Conservation (phyloP, 495 filamentous ascomycete genomes). For the Amorphotheca resinae region DNA sequence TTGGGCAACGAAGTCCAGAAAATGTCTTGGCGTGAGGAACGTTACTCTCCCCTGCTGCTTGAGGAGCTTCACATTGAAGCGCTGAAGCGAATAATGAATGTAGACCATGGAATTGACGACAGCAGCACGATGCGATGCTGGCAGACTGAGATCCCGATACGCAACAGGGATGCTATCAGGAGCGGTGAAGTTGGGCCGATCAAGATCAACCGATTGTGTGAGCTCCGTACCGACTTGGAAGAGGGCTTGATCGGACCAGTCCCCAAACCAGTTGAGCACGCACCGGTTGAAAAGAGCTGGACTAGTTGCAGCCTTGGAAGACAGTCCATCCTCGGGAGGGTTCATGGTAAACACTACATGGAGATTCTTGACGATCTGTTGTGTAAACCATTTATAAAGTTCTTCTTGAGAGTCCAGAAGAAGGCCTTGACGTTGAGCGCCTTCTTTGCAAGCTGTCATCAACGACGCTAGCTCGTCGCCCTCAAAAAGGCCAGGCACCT, state of each 20-base stretch:
- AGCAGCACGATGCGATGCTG: constrained; percentile 77
- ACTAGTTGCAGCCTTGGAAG: constrained; percentile 91
- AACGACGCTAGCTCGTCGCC: constrained; percentile 90
- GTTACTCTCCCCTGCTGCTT: constrained; percentile 86
- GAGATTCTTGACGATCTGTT: constrained; percentile 96
- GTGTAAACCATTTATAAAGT: constrained; percentile 99
- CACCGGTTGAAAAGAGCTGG: constrained; percentile 98
- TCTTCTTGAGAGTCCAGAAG: constrained; percentile 96
- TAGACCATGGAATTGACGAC: constrained; percentile 98
- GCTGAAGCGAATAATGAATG: constrained; percentile 86
- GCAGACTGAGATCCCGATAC: constrained; percentile 72
- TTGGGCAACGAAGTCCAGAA: constrained; percentile 95
- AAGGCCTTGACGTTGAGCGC: constrained; percentile 88
- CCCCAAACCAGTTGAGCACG: constrained; percentile 98
- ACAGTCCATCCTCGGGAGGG: constrained; percentile 89
- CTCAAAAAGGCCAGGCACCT: constrained; percentile 96
- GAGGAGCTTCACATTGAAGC: constrained; percentile 76
- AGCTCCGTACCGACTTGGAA: constrained; percentile 96
- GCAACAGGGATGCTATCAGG: constrained; percentile 87
- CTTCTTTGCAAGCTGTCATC: constrained; percentile 98
- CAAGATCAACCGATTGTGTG: constrained; percentile 89
- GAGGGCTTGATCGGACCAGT: constrained; percentile 98
- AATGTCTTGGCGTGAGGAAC: constrained; percentile 91
- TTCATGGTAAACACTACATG: constrained; percentile 99
- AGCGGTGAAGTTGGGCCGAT: constrained; percentile 70